Evolutionary conservation across 108 stramenopile species (phyloP).

Genomic region (Poteriospumella lacustris): DNA sequence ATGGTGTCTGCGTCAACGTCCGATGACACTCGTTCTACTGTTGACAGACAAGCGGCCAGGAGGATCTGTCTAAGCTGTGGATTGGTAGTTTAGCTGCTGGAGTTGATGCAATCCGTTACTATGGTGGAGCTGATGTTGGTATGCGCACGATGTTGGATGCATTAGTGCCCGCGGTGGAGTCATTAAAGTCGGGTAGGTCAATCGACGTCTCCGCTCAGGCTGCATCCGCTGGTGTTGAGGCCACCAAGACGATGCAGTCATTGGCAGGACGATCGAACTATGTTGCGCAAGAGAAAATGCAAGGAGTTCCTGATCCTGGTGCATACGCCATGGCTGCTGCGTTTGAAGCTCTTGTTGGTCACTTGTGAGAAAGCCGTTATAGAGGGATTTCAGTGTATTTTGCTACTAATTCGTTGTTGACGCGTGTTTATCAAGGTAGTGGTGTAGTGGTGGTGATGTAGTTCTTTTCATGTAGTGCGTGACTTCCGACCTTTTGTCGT

Average conservation of each 20-base stretch:
- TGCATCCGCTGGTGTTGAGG: slow-evolving; percentile 73
- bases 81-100: slow-evolving; percentile 69
- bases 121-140: slow-evolving; percentile 82
- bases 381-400: no score
- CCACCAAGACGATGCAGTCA: slow-evolving; percentile 77
- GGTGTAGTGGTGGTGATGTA: no score
- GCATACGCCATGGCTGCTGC: slow-evolving; percentile 84
- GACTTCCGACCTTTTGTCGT: no score
- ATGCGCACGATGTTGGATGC: slow-evolving; percentile 96
- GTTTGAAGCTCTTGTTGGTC: slow-evolving; percentile 60
- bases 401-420: no score
- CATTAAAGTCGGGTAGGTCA: slow-evolving; percentile 37
- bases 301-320: slow-evolving; percentile 91
- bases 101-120: slow-evolving; percentile 73
- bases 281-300: slow-evolving; percentile 63
- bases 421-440: no score
- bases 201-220: slow-evolving; percentile 45
- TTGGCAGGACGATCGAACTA: slow-evolving; percentile 91
- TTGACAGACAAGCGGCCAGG: not conserved
- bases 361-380: no score
- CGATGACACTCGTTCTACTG: not conserved
- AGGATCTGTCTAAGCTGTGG: slow-evolving; percentile 54
- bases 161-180: slow-evolving; percentile 68
- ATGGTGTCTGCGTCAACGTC: not conserved
- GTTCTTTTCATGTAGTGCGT: no score